Evolutionary conservation across 176 grass and related monocot species (phyloP), one percentile per base, ranked within the genome.

Genomic region (Musa troglodytarum): DNA sequence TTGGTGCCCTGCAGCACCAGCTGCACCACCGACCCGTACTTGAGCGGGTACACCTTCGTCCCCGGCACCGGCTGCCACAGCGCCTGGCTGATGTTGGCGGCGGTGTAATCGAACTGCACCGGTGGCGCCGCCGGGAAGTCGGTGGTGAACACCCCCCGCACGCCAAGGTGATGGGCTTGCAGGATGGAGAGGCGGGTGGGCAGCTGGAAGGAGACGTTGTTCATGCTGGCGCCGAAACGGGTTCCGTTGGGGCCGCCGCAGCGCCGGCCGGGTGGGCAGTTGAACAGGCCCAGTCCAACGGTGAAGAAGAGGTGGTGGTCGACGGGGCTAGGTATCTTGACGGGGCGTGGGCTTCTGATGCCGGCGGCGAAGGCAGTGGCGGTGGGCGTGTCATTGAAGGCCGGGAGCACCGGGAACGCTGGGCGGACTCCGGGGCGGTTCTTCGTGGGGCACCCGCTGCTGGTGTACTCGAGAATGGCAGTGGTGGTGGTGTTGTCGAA

Each of bases 1-100:
- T 89, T 89, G 13, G 95, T 99, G 80, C 87, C 95, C 83, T 99
- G 90, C 74, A 99, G 79, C 75, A 99, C 88, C 0, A 99, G 77
- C 77, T 99, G 86, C 86, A 94, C 78, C 58, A 83, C 90, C 1
- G 86, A 85, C 65, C 90, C 95, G 73, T 80, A 94, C 87, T 57
- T 86, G 28, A 93, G 9, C 54, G 23, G 83, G 84, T 82, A 89
- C 55, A 93, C 63, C 64, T 54, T 68, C 10, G 95, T 99, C 63
- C 80, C 90, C 29, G 49, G 80, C 51, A 77, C 73, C 1, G 95
- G 95, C 76, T 89, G 84, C 81, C 82, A 85, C 58, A 94, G 82
- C 23, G 88, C 79, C 13, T 7, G 75, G 62, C 61, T 77, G 8
- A 77, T 20, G 20, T 53, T 77, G 1, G 11, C 21, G 2, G 75